These are phyloP conservation scores for Vitis hybrid DNA, from an alignment of 177 flowering plant genomes.

Conservation along the genomic window DNA sequence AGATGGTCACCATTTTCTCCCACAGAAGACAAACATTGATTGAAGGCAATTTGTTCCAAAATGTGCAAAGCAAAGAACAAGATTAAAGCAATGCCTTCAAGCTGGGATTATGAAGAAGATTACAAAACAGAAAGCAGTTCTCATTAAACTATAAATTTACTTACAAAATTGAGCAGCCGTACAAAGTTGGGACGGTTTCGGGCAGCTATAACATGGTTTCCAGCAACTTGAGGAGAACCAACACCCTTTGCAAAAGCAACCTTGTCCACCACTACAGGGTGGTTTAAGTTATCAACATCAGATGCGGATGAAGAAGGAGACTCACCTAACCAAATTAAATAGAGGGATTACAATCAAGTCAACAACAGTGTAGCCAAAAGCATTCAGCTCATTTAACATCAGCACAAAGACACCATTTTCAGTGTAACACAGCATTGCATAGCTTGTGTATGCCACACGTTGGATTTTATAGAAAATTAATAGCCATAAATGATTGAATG, in stretches of 20 bases:
- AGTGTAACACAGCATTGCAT: not conserved
- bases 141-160: constrained; percentile 25
- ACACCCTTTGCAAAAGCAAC: constrained; percentile 46
- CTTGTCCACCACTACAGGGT: constrained; percentile 32
- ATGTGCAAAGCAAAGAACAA: too few species aligned
- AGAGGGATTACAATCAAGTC: not conserved
- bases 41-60: too few species aligned
- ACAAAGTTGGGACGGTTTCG: constrained; percentile 53
- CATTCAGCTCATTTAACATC: not conserved
- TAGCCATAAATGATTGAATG: too few species aligned
- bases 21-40: too few species aligned
- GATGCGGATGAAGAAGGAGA: constrained; percentile 58
- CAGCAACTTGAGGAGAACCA: constrained; percentile 64
- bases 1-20: too few species aligned
- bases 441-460: not conserved
- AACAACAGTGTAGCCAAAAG: not conserved
- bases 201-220: constrained; percentile 70
- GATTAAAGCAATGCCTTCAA: too few species aligned
- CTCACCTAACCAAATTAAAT: constrained; percentile 26
- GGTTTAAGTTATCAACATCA: constrained; percentile 50
- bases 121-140: not conserved
- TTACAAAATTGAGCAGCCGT: constrained; percentile 80
- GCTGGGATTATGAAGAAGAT: too few species aligned
- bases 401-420: not conserved
- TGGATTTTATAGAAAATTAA: too few species aligned